Percentiles rank a stretch among this genome's conserved stretches.
Evolutionary conservation across 2,329 filamentous ascomycete species (phyloP).

Genomic region (Conoideocrella luteorostrata): DNA sequence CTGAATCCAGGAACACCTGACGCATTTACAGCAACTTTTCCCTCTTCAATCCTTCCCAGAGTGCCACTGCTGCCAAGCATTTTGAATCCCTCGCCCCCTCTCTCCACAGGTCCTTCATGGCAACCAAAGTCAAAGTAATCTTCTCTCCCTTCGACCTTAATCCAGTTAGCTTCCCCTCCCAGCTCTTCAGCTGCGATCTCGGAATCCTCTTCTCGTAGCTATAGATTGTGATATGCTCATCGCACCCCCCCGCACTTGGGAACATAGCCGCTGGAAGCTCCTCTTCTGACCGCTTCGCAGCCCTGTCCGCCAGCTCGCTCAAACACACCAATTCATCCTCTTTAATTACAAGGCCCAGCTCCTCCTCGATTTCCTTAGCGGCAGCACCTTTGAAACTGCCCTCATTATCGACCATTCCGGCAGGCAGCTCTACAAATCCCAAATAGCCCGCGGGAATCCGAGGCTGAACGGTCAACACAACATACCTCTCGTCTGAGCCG

Average conservation of each 20-base stretch:
- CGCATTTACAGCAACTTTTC: conserved; percentile 33
- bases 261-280: conserved; percentile 44
- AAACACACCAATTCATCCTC: conserved; percentile 42
- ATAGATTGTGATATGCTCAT: conserved; percentile 55
- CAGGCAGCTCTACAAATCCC: conserved; percentile 49
- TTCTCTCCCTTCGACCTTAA: conserved; percentile 52
- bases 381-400: conserved; percentile 51
- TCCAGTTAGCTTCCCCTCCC: conserved; percentile 52
- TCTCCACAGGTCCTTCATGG: conserved; percentile 49
- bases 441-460: conserved; percentile 50
- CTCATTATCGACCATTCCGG: conserved; percentile 50
- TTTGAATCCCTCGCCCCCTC: conserved; percentile 54
- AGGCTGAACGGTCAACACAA: conserved; percentile 53
- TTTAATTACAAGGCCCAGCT: conserved; percentile 48
- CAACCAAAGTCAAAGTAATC: conserved; percentile 55
- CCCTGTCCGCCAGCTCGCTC: conserved; percentile 40
- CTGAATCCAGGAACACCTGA: too few species aligned
- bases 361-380: conserved; percentile 55
- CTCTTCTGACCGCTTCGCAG: conserved; percentile 21
- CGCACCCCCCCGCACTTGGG: conserved; percentile 53
- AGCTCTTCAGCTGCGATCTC: conserved; percentile 43
- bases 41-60: conserved; percentile 50
- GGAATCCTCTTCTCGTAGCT: conserved; percentile 47
- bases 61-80: conserved; percentile 50
- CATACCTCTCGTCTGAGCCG: conserved; percentile 43